These are phyloP conservation scores for Globisporangium carolinianum DNA, from an alignment of 352 stramenopile genomes.

Conservation along the genomic window DNA sequence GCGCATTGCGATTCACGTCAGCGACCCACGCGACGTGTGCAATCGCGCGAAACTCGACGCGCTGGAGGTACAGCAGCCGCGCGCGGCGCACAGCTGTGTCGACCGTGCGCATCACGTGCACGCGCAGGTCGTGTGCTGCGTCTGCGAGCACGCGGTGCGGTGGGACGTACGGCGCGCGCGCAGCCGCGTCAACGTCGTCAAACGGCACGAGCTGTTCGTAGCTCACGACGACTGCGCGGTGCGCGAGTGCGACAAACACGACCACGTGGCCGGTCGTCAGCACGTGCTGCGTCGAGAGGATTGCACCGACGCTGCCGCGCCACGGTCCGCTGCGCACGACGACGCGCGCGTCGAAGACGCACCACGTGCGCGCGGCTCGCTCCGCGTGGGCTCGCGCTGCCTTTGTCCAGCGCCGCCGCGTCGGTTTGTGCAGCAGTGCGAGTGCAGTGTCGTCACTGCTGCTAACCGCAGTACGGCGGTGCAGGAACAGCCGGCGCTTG, in stretches of 20 bases:
- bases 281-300: constrained; percentile 64
- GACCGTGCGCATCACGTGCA: constrained; percentile 26
- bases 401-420: constrained; percentile 45
- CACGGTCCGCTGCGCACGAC: constrained; percentile 42
- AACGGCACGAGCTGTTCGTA: constrained; percentile 42
- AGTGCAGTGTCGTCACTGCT: constrained; percentile 6
- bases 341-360: constrained; percentile 40
- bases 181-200: constrained; percentile 32
- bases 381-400: constrained; percentile 22
- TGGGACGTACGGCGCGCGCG: constrained; percentile 35
- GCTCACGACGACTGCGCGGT: constrained; percentile 45
- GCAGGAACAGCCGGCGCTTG: constrained; percentile 42
- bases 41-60: constrained; percentile 62
- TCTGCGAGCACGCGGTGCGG: constrained; percentile 21
- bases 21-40: constrained; percentile 60
- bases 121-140: constrained; percentile 28
- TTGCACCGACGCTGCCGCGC: constrained; percentile 32
- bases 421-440: constrained; percentile 6
- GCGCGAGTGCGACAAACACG: constrained; percentile 48
- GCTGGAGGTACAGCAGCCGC: constrained; percentile 55
- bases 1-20: constrained; percentile 45
- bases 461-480: constrained; percentile 9
- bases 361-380: constrained; percentile 39
- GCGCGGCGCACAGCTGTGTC: constrained; percentile 26
- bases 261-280: constrained; percentile 48